Conservation (phyloP, 2,329 filamentous ascomycete genomes). For the Truncatella angustata region DNA sequence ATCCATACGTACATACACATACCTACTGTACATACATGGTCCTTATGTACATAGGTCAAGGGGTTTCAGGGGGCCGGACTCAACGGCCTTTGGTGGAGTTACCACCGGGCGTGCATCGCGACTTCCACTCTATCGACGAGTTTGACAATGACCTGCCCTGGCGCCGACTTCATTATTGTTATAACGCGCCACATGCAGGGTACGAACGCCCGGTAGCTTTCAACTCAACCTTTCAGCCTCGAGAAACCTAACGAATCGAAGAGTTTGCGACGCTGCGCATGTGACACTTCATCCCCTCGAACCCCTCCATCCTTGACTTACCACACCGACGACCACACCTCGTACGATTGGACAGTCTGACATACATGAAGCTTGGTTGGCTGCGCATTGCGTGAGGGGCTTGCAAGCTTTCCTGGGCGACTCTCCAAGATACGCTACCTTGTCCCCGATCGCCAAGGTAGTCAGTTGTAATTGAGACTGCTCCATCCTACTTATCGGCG, state of each 20-base stretch:
- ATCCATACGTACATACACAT: no score
- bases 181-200: no score
- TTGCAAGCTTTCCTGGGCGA: neutral
- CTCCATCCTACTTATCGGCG: neutral
- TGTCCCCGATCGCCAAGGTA: neutral
- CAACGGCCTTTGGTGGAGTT: conserved; percentile 8
- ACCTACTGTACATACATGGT: no score
- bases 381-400: neutral
- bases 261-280: neutral
- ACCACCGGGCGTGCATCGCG: neutral
- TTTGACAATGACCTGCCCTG: no score
- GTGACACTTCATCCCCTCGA: neutral
- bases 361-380: neutral
- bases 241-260: neutral
- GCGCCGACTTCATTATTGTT: neutral
- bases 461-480: no score
- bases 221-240: no score
- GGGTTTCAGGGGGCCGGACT: conserved; percentile 1
- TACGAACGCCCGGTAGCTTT: no score
- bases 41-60: neutral
- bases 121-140: neutral
- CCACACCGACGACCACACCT: neutral
- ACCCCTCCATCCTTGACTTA: neutral
- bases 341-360: conserved; percentile 4
- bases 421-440: neutral